phyloP scores from a whole-genome alignment of 2,329 filamentous ascomycete genomes.

The Epichloe baconii region DNA sequence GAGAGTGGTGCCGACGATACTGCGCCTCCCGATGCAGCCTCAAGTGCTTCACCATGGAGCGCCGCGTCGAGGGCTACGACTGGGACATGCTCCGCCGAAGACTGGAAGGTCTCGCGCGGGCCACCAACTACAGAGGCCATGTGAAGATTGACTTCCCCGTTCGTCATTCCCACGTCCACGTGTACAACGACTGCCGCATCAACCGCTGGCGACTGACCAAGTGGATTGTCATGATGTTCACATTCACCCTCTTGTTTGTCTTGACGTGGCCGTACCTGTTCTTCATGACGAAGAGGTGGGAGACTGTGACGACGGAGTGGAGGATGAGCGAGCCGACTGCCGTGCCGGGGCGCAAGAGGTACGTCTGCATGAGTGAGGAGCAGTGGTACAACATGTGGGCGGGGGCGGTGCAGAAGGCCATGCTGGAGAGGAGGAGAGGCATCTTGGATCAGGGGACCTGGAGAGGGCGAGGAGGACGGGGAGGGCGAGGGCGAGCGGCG shows the following conservation, averaged over 20 bases:
- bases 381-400: conserved; percentile 53
- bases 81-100: conserved; percentile 35
- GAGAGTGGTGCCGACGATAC: conserved; percentile 57
- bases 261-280: conserved; percentile 59
- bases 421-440: conserved; percentile 42
- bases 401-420: conserved; percentile 43
- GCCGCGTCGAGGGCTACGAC: conserved; percentile 48
- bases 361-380: conserved; percentile 40
- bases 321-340: conserved; percentile 19
- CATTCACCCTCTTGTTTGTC: conserved; percentile 53
- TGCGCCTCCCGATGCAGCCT: conserved; percentile 43
- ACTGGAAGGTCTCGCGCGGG: conserved; percentile 43
- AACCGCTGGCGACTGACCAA: conserved; percentile 52
- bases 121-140: conserved; percentile 55
- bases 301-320: conserved; percentile 51
- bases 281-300: conserved; percentile 53
- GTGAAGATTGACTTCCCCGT: conserved; percentile 46
- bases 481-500: conserved; percentile 20
- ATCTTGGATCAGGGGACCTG: conserved; percentile 45
- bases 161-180: conserved; percentile 40
- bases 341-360: conserved; percentile 24
- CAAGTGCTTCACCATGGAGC: conserved; percentile 40
- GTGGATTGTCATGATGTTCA: conserved; percentile 54
- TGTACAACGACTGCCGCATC: conserved; percentile 49
- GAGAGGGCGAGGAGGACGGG: conserved; percentile 20